Percentiles rank a stretch among this genome's conserved stretches.
Conservation (phyloP, 148 eudicot species). For the Fagopyrum homotropicum region DNA sequence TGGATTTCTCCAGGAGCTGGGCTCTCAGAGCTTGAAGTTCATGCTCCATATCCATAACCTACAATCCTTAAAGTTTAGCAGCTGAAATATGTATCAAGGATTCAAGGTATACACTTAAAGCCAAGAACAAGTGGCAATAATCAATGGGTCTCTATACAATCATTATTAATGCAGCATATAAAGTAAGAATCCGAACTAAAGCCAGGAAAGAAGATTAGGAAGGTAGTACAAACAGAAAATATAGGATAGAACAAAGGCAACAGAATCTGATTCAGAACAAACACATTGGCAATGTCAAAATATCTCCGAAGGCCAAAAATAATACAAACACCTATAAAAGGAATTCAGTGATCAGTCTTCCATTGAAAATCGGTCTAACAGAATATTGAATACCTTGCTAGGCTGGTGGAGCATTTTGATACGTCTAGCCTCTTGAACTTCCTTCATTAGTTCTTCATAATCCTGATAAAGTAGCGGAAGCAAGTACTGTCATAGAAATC, state of each 20-base stretch:
- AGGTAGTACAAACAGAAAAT: not conserved
- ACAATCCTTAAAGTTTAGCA: constrained; percentile 15
- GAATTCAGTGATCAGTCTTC: not conserved
- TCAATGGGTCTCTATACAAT: not conserved
- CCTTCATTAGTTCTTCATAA: constrained; percentile 82
- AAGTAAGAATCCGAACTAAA: not conserved
- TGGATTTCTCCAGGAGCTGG: constrained; percentile 88
- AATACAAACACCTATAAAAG: not conserved
- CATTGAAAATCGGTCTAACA: not conserved
- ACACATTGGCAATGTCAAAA: not conserved
- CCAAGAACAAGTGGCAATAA: not conserved
- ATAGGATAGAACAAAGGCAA: not conserved
- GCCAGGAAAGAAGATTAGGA: not conserved
- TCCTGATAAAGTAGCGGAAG: constrained; percentile 41
- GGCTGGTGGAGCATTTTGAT: constrained; percentile 99
- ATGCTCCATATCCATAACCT: constrained; percentile 99
- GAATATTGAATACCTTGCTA: constrained; percentile 56
- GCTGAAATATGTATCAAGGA: not conserved
- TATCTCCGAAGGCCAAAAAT: not conserved
- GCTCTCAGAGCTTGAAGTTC: constrained; percentile 84
- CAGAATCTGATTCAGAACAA: not conserved
- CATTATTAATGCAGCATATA: not conserved
- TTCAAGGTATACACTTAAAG: not conserved
- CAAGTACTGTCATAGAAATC: not conserved
- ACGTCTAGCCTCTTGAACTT: constrained; percentile 98